Conservation (phyloP, 495 filamentous ascomycete genomes). For the Lentithecium fluviatile region DNA sequence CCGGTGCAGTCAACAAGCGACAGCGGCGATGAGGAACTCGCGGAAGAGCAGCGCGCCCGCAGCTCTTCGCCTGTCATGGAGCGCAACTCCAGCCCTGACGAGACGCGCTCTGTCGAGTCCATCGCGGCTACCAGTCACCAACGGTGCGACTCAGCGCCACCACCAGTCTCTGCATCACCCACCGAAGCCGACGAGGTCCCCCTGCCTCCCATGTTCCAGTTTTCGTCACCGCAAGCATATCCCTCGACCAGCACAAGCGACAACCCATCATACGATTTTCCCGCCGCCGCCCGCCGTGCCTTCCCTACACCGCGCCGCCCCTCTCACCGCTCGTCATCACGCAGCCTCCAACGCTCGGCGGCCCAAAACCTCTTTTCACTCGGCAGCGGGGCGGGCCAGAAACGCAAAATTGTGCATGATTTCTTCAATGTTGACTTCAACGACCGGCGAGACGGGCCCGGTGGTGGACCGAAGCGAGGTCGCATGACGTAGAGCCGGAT, state of each 20-base stretch:
- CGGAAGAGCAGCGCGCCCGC: slow-evolving; percentile 53
- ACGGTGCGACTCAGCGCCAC: slow-evolving; percentile 48
- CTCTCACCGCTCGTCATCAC: slow-evolving; percentile 46
- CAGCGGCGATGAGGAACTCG: slow-evolving; percentile 70
- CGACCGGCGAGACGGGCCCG: slow-evolving; percentile 63
- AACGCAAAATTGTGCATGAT: slow-evolving; percentile 74
- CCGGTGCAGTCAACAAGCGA: slow-evolving; percentile 50
- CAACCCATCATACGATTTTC: slow-evolving; percentile 51
- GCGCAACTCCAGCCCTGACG: slow-evolving; percentile 48
- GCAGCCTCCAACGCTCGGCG: slow-evolving; percentile 45
- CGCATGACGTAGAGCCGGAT: slow-evolving; percentile 56
- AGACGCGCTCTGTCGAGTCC: slow-evolving; percentile 42
- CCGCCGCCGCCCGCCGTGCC: slow-evolving; percentile 47
- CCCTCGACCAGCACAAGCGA: slow-evolving; percentile 63
- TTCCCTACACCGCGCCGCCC: slow-evolving; percentile 56
- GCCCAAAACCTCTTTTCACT: slow-evolving; percentile 47
- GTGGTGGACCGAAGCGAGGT: slow-evolving; percentile 61
- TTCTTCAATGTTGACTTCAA: slow-evolving; percentile 77
- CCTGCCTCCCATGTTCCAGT: slow-evolving; percentile 60
- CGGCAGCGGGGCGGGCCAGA: slow-evolving; percentile 66
- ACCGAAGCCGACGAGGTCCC: slow-evolving; percentile 37
- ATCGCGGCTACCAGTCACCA: slow-evolving; percentile 12
- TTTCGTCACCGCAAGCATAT: slow-evolving; percentile 65
- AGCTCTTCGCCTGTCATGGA: slow-evolving; percentile 62
- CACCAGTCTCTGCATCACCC: slow-evolving; percentile 12